Percentiles rank a stretch among this genome's conserved stretches.
These are phyloP conservation scores for Didymella glomerata DNA, from an alignment of 2,329 filamentous ascomycete species.

Conservation along the genomic window DNA sequence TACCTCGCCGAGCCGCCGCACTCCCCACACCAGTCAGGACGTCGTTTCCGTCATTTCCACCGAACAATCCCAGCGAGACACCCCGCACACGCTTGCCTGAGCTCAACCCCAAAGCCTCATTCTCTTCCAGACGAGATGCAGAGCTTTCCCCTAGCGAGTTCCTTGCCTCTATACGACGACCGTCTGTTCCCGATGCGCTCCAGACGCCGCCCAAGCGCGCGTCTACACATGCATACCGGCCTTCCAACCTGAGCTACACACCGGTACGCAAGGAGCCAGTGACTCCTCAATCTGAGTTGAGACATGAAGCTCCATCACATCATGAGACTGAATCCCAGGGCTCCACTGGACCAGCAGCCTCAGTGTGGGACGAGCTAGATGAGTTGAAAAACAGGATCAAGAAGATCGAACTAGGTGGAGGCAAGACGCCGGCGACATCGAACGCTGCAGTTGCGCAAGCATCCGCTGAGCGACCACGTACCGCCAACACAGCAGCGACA, in stretches of 20 bases:
- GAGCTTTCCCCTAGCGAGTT: slow-evolving; percentile 48
- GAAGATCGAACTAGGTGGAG: slow-evolving; percentile 81
- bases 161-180: slow-evolving; percentile 44
- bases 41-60: slow-evolving; percentile 40
- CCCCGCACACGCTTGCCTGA: slow-evolving; percentile 39
- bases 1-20: slow-evolving; percentile 44
- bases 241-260: slow-evolving; percentile 50
- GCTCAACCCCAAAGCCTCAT: slow-evolving; percentile 43
- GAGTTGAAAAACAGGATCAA: slow-evolving; percentile 93
- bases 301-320: slow-evolving; percentile 41
- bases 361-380: slow-evolving; percentile 97
- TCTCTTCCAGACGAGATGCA: slow-evolving; percentile 38
- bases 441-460: slow-evolving; percentile 72
- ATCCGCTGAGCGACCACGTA: slow-evolving; percentile 83
- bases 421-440: slow-evolving; percentile 84
- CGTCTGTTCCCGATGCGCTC: slow-evolving; percentile 44
- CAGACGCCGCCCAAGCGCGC: slow-evolving; percentile 47
- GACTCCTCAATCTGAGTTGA: slow-evolving; percentile 35
- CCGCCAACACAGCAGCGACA: slow-evolving; percentile 89
- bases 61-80: slow-evolving; percentile 33
- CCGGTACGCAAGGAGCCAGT: slow-evolving; percentile 42
- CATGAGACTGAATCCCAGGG: slow-evolving; percentile 78
- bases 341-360: slow-evolving; percentile 88
- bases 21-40: slow-evolving; percentile 41
- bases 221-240: slow-evolving; percentile 38